phyloP scores from a whole-genome alignment of 2,329 filamentous ascomycete genomes.

The Botrytis deweyae region DNA sequence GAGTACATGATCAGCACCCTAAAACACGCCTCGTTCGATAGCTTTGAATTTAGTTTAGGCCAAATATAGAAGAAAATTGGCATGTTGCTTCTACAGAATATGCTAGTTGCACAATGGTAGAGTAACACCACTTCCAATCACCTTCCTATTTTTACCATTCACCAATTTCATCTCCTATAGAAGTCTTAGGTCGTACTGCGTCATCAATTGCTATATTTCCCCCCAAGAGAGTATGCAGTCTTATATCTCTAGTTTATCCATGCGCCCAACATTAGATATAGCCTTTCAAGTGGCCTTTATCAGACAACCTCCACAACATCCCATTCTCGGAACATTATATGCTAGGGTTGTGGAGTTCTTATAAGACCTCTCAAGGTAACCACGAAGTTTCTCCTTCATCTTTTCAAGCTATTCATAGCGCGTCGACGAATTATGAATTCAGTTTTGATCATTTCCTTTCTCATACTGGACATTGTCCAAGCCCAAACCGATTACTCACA shows the following conservation, averaged over 20 bases:
- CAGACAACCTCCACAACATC: neutral
- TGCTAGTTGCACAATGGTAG: neutral
- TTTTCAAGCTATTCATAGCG: neutral
- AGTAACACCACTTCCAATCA: neutral
- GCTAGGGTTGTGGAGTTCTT: neutral
- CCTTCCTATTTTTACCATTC: slow-evolving; percentile 1
- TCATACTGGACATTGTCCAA: neutral
- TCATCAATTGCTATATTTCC: neutral
- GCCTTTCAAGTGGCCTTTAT: neutral
- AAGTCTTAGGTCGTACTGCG: slow-evolving; percentile 1
- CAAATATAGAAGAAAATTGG: slow-evolving; percentile 1
- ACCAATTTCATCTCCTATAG: neutral
- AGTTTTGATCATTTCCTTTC: neutral
- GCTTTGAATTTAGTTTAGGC: neutral
- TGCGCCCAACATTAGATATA: neutral
- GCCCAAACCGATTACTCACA: slow-evolving; percentile 29
- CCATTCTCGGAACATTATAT: neutral
- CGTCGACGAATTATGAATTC: neutral
- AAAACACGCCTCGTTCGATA: neutral
- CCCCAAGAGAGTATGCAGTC: neutral
- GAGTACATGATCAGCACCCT: neutral
- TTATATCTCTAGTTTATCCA: neutral
- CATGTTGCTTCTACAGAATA: slow-evolving; percentile 9
- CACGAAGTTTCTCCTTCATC: neutral
- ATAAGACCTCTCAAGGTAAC: neutral